Conservation (phyloP, 1,284 basidiomycete genomes). For the Taiwanofungus camphoratus region DNA sequence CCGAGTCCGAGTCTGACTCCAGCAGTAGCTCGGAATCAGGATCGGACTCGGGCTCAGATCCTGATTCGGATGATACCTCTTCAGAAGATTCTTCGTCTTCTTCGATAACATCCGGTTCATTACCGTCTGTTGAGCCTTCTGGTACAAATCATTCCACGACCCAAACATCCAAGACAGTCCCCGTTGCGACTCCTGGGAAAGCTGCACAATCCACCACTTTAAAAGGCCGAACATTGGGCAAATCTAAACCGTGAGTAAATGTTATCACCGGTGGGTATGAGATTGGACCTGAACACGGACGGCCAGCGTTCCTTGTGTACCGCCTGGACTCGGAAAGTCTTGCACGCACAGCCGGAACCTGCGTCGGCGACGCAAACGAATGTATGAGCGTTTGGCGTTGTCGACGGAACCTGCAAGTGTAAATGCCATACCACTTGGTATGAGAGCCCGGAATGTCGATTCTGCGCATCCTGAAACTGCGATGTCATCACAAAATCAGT, state of each 20-base stretch:
- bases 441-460: constrained; percentile 11
- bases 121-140: too few species aligned
- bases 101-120: too few species aligned
- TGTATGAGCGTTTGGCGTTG: constrained; percentile 26
- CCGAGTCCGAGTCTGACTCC: constrained; percentile 17
- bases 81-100: too few species aligned
- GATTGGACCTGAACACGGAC: too few species aligned
- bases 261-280: too few species aligned
- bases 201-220: too few species aligned
- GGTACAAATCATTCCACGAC: too few species aligned
- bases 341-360: constrained; percentile 63
- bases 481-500: not conserved
- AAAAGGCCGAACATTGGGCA: too few species aligned
- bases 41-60: constrained; percentile 6
- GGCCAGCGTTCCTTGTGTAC: constrained; percentile 33
- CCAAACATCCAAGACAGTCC: too few species aligned
- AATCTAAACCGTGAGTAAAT: too few species aligned
- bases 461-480: not conserved
- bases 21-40: constrained; percentile 18
- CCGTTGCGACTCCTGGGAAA: too few species aligned
- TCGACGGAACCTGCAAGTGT: constrained; percentile 17
- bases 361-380: constrained; percentile 50
- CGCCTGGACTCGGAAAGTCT: constrained; percentile 61
- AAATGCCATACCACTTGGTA: constrained; percentile 34
- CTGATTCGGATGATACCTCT: not conserved